Percentiles rank a stretch among this genome's conserved stretches.
Conservation (phyloP, 257 asterid genomes). For the Solanum sejunctum region DNA sequence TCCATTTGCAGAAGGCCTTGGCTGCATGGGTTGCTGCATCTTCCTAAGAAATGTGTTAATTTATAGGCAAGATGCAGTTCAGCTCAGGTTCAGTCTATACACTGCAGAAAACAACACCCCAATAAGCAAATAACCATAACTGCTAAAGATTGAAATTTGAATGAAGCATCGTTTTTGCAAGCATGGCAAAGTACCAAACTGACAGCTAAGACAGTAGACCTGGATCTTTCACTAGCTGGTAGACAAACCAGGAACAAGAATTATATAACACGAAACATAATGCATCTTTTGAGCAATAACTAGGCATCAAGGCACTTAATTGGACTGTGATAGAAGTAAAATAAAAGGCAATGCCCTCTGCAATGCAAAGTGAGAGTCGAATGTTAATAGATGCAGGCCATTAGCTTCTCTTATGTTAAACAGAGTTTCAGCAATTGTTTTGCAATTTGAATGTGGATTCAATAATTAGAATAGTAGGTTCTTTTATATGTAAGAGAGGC, state of each 20-base stretch:
- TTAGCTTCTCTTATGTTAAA: background rate
- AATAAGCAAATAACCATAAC: background rate
- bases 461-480: background rate
- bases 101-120: background rate
- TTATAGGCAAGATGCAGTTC: background rate
- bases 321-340: background rate
- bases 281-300: background rate
- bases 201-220: background rate
- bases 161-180: background rate
- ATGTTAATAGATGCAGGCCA: background rate
- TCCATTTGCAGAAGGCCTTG: conserved; percentile 67
- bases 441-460: background rate
- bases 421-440: background rate
- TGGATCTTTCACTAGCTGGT: background rate
- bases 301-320: background rate
- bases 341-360: background rate
- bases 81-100: background rate
- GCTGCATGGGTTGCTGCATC: conserved; percentile 63
- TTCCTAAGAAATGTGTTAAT: conserved; percentile 20
- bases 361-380: background rate
- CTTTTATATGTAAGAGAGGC: background rate
- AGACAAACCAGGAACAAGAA: background rate
- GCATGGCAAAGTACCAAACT: background rate
- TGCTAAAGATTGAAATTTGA: background rate
- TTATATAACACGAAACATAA: background rate